phyloP scores from a whole-genome alignment of 164 flowering plant genomes.

The Stephania yunnanensis region DNA sequence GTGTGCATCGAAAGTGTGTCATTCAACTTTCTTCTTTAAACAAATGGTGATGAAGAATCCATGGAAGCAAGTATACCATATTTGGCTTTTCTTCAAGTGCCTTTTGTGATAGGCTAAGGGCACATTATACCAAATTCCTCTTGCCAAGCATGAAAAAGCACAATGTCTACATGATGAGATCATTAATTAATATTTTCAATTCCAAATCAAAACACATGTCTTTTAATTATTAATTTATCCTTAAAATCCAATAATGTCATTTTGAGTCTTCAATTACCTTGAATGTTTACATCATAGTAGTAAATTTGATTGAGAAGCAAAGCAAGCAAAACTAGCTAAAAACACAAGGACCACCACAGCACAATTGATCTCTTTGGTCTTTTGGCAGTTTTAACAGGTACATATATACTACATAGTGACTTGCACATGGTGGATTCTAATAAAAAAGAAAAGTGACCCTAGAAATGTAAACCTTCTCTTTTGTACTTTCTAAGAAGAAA shows the following conservation, averaged over 20 bases:
- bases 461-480: slow-evolving; percentile 1
- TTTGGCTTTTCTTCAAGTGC: slow-evolving; percentile 27
- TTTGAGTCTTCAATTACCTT: neutral
- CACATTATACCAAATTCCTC: slow-evolving; percentile 5
- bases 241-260: neutral
- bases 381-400: neutral
- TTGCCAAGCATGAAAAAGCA: slow-evolving; percentile 13
- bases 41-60: neutral
- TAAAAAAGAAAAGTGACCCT: neutral
- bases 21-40: too few relatives aligned
- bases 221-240: neutral
- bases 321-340: neutral
- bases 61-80: slow-evolving; percentile 14
- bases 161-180: neutral
- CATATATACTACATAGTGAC: neutral
- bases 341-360: neutral
- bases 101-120: slow-evolving; percentile 22
- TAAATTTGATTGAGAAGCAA: neutral
- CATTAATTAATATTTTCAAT: slow-evolving; percentile 11
- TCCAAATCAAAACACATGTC: neutral
- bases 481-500: neutral
- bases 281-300: neutral
- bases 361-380: neutral
- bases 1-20: too few relatives aligned
- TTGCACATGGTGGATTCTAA: neutral